Base-by-base conservation (phyloP, 1,284 basidiomycete species). In the Flammula alnicola region DNA sequence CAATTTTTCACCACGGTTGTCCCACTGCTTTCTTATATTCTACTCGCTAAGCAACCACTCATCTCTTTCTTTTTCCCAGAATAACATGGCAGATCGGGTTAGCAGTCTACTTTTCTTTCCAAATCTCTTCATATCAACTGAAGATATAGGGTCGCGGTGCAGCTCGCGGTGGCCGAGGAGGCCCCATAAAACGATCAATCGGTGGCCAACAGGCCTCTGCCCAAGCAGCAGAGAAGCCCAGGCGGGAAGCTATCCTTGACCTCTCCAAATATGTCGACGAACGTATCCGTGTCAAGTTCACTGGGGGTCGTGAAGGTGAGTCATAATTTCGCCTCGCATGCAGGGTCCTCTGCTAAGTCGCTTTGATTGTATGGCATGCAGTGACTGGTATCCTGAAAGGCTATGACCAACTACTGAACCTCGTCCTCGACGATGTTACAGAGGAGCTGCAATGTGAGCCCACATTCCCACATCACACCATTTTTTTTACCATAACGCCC, bases 381-480 rank as follows among this genome's bases (percentile, higher is more conserved):
- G 97, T 98, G 37, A 90, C 86, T 12, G 96, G 96, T 8, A 79
- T 89, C 10, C 74, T 99, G 56, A 99, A 99, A 72, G 96, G 96
- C 10, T 98, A 88, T 65, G 97, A 99, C 72, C 95, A 98, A 64
- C 78, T 99, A 35, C 83, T 99, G 61, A 99, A 99, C 70, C 84
- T 99, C 48, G 96, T 96, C 41, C 81, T 96, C 47, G 94, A 95
- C 69, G 88, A 95, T 49, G 92, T 95, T 4, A 79, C 86, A 60
- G 94, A 95, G 68, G 76, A 83, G 19, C 49, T 93, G 6, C 79
- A 81, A 68, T 83, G 91, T 88, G 65, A 59, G 72, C 63, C 26
- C 45, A 41, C 36, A 19, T 41, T 45, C 33, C 11, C 27, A 26
- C n/a, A n/a, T n/a, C n/a, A n/a, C n/a, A n/a, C n/a, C n/a, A n/a